phyloP scores from a whole-genome alignment of 164 flowering plant genomes.

The Tetrastigma voinierianum region DNA sequence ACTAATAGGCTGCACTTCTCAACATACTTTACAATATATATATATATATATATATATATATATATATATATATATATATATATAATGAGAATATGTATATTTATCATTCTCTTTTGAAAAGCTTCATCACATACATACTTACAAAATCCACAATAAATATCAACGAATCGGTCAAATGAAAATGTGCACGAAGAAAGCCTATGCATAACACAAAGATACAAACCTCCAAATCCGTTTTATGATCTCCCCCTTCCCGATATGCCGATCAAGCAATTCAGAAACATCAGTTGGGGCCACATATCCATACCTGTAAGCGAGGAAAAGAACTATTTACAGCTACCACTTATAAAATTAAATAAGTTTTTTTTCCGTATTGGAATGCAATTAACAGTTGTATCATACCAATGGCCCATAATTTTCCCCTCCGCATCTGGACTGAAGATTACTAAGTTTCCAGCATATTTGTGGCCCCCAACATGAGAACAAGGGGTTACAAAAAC shows the following conservation, averaged over 20 bases:
- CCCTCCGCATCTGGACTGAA: constrained; percentile 62
- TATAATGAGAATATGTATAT: no score
- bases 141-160: not conserved
- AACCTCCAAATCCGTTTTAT: constrained; percentile 71
- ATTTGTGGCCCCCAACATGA: constrained; percentile 93
- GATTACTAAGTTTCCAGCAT: constrained; percentile 90
- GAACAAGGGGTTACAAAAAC: constrained; percentile 79
- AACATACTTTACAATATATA: no score
- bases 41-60: no score
- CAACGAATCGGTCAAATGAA: not conserved
- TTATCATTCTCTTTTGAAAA: no score
- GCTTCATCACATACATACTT: no score
- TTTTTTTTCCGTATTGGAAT: not conserved
- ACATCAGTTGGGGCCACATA: constrained; percentile 92
- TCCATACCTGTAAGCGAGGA: constrained; percentile 68
- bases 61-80: no score
- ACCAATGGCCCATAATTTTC: constrained; percentile 79
- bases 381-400: constrained; percentile 11
- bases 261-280: constrained; percentile 66
- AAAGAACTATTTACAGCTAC: not conserved
- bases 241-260: constrained; percentile 74
- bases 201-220: constrained; percentile 8
- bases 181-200: not conserved
- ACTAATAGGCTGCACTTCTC: no score
- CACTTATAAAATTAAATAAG: not conserved